These are phyloP conservation scores for Diplotaxis tenuifolia DNA, from an alignment of 345 rosid genomes.

Conservation along the genomic window DNA sequence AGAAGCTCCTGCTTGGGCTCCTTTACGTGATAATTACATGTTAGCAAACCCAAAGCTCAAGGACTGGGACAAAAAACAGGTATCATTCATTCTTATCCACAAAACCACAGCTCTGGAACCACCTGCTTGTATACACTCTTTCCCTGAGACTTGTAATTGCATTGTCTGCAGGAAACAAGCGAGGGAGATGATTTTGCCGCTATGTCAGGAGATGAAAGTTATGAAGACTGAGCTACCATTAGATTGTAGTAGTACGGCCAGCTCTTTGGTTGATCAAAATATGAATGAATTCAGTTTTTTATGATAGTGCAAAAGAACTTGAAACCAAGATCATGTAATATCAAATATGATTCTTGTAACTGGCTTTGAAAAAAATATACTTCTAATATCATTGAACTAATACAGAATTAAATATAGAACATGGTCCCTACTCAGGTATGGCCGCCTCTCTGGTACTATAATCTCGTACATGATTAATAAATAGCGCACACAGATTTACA, in stretches of 20 bases:
- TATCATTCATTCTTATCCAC: conserved; percentile 31
- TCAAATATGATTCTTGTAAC: background rate
- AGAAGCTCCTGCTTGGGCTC: conserved; percentile 93
- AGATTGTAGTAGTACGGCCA: background rate
- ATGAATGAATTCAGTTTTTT: background rate
- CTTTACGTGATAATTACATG: conserved; percentile 89
- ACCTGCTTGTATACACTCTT: background rate
- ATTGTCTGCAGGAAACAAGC: conserved; percentile 46
- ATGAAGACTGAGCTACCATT: conserved; percentile 29
- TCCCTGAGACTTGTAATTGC: background rate
- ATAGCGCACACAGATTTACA: background rate
- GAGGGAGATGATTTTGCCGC: conserved; percentile 47
- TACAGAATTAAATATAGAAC: background rate
- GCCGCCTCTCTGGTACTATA: background rate
- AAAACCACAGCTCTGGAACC: background rate
- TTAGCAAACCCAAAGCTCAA: conserved; percentile 76
- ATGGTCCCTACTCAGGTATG: background rate
- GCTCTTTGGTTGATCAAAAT: background rate
- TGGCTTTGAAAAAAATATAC: background rate
- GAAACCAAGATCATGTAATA: background rate
- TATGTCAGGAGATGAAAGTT: conserved; percentile 55
- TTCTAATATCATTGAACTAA: background rate
- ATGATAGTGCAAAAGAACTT: conserved; percentile 3
- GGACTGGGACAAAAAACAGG: conserved; percentile 89
- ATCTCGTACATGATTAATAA: background rate